phyloP scores from a whole-genome alignment of 768 basidiomycete species.

The Xanthoconium purpureum region DNA sequence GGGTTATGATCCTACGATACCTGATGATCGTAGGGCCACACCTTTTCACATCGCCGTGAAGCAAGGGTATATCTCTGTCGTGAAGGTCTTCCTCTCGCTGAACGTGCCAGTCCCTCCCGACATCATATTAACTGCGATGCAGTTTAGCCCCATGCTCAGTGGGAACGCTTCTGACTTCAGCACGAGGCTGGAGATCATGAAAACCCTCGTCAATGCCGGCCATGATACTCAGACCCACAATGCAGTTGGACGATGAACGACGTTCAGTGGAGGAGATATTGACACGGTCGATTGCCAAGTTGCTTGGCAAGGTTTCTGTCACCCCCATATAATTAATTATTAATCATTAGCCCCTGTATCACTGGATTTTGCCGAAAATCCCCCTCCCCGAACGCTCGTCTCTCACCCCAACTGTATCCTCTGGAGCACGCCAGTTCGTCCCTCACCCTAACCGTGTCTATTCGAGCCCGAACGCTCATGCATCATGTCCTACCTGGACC shows the following conservation, averaged over 20 bases:
- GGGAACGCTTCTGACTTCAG: neutral
- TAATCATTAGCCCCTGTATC: no score
- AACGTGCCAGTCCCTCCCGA: neutral
- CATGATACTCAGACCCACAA: neutral
- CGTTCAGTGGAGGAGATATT: neutral
- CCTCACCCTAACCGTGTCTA: no score
- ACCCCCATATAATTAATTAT: no score
- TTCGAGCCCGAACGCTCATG: no score
- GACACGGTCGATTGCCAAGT: neutral
- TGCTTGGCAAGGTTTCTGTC: no score
- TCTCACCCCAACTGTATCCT: no score
- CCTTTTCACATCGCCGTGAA: neutral
- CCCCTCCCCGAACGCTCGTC: no score
- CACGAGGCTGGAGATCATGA: neutral
- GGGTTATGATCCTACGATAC: neutral
- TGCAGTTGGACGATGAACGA: neutral
- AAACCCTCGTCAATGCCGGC: neutral
- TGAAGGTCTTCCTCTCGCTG: neutral
- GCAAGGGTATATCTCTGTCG: neutral
- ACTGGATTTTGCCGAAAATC: no score
- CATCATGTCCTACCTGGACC: no score
- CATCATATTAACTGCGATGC: neutral
- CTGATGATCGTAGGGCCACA: neutral
- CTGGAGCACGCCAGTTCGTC: no score
- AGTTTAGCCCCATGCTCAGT: no score